Evolutionary conservation across 768 basidiomycete species (phyloP).

Genomic region (Lentinula sp.): DNA sequence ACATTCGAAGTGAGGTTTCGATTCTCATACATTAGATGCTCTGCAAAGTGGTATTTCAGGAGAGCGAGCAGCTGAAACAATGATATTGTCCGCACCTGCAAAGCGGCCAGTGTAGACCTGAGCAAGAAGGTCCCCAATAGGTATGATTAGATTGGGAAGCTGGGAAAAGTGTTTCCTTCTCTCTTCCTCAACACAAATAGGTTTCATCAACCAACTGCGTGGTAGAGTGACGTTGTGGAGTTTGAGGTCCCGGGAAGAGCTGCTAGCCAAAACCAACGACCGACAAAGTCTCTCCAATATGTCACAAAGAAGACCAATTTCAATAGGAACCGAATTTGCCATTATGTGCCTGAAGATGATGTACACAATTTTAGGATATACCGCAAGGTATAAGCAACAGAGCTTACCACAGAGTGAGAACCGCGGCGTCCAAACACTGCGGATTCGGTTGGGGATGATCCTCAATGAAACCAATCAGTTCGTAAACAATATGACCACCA

Average conservation of each 20-base stretch:
- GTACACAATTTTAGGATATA: not conserved
- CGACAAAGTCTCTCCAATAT: conserved; percentile 43
- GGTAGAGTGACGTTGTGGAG: conserved; percentile 49
- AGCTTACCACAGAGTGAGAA: not conserved
- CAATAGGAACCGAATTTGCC: conserved; percentile 27
- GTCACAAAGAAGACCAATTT: conserved; percentile 45
- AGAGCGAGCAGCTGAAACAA: not conserved
- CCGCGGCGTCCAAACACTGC: not conserved
- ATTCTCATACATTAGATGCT: conserved; percentile 21
- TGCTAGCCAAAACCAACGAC: conserved; percentile 29
- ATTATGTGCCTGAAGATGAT: conserved; percentile 35
- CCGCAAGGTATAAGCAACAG: not conserved
- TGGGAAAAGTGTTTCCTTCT: conserved; percentile 10
- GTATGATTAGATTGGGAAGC: conserved; percentile 5
- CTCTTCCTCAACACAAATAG: conserved; percentile 14
- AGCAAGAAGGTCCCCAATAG: conserved; percentile 19
- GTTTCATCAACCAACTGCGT: conserved; percentile 39
- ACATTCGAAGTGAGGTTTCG: conserved; percentile 13
- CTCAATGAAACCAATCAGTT: conserved; percentile 12
- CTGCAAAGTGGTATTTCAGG: conserved; percentile 11
- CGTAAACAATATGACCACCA: conserved; percentile 11
- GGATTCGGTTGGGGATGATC: not conserved
- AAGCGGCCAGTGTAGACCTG: conserved; percentile 21
- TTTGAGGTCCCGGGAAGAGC: conserved; percentile 11
- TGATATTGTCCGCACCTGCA: conserved; percentile 14